Base-by-base conservation (phyloP, 2,329 filamentous ascomycete genomes). In the Paraconiothyrium sp. region DNA sequence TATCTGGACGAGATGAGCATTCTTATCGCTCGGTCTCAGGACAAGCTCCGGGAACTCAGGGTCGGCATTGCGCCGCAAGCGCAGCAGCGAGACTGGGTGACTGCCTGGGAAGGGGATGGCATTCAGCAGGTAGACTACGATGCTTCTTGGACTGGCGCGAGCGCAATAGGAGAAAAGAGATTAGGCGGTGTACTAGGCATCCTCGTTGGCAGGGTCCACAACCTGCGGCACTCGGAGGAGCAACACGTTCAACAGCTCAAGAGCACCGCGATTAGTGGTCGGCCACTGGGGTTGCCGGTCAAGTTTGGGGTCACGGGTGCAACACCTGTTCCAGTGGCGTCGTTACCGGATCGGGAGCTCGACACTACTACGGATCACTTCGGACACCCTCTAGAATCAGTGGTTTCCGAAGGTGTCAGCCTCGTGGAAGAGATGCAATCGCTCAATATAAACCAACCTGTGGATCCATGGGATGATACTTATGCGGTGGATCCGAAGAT, bases 1-100 rank as follows among this genome's bases (percentile, higher is more conserved):
- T 95, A 95, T 75, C 79, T 94, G 41, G 92, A 94, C 72, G 92
- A 95, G 78, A 90, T 95, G 86, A 90, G 90, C 57, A 83, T 92
- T 46, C 83, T 95, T 13, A 88, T 95, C 62, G 89, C 90, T 62
- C 86, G 89, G 27, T 94, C 92, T 13, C 83, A 87, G 61, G 82
- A 85, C 63, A 84, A 84, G 46, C 80, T 95, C 16, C 85, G 86
- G 34, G 92, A 94, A 76, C 82, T 96, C 37, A 85, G 91, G 47
- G 85, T 95, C 5, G 91, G 92, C 6, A 88, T 95, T 58, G 88
- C 91, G 5, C 73, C 81, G 6, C 83, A 86, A 64, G 84, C 84
- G 4, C 77, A 82, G 66, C 78, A 79, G 34, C 76, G 80, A 35
- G 79, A 89, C 61, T 91, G 89, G 80, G 84, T 84, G 1, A 84